These are phyloP conservation scores for Mycena citricolor DNA, from an alignment of 1,284 basidiomycete genomes.

Conservation along the genomic window DNA sequence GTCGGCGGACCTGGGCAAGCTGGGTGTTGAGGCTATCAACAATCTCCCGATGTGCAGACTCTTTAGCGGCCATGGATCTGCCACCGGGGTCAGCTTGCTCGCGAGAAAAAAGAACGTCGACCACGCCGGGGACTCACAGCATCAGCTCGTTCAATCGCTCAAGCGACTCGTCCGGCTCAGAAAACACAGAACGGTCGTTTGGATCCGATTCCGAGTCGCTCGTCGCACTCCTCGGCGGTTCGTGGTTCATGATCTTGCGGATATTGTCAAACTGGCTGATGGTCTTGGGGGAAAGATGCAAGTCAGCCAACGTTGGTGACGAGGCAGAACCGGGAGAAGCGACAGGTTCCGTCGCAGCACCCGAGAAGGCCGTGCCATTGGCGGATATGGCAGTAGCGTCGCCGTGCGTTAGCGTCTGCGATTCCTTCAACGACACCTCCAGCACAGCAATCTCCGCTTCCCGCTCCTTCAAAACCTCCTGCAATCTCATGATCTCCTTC, in stretches of 20 bases:
- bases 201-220: constrained; percentile 31
- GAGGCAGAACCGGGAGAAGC: constrained; percentile 8
- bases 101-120: constrained; percentile 3
- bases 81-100: too few relatives aligned
- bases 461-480: constrained; percentile 84
- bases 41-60: constrained; percentile 77
- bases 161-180: constrained; percentile 67
- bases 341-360: constrained; percentile 14
- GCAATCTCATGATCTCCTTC: constrained; percentile 88
- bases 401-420: constrained; percentile 33
- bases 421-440: constrained; percentile 66
- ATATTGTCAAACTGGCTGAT: constrained; percentile 70
- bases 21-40: constrained; percentile 72
- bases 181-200: constrained; percentile 30
- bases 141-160: constrained; percentile 83
- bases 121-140: constrained; percentile 54
- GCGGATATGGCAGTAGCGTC: constrained; percentile 23
- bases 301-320: constrained; percentile 20
- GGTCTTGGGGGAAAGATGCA: constrained; percentile 64
- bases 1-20: constrained; percentile 66
- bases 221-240: constrained; percentile 32
- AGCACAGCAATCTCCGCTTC: constrained; percentile 82
- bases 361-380: constrained; percentile 20
- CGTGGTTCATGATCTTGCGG: constrained; percentile 54
- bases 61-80: constrained; percentile 94